Percentiles rank a stretch among this genome's conserved stretches.
These are phyloP conservation scores for Lodderomyces elongisporus DNA, from an alignment of 1,139 yeast species.

Conservation along the genomic window DNA sequence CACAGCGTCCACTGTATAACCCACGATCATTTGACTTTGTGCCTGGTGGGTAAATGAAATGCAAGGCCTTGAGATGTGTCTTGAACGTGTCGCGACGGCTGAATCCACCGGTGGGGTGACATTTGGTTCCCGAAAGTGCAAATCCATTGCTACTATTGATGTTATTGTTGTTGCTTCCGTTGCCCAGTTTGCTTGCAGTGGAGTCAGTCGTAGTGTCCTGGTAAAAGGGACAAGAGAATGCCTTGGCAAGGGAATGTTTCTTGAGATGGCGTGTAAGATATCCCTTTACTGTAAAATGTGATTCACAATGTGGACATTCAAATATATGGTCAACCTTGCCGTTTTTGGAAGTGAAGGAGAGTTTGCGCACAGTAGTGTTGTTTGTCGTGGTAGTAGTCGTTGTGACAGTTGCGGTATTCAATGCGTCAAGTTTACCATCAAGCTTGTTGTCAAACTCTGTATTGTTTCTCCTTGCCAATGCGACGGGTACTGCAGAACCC, in stretches of 20 bases:
- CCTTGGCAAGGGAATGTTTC: conserved; percentile 47
- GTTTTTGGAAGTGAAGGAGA: conserved; percentile 10
- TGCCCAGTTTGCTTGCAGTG: neutral
- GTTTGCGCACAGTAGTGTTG: conserved; percentile 13
- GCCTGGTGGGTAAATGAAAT: conserved; percentile 57
- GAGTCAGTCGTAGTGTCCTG: conserved; percentile 27
- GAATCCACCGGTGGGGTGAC: conserved; percentile 59
- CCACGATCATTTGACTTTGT: conserved; percentile 45
- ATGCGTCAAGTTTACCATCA: conserved; percentile 3
- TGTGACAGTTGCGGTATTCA: conserved; percentile 12
- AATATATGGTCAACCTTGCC: conserved; percentile 11
- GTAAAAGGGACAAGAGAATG: conserved; percentile 53
- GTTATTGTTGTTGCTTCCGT: too few species aligned
- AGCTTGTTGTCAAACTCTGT: neutral
- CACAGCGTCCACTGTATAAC: conserved; percentile 47
- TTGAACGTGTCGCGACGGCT: conserved; percentile 56
- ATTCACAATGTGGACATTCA: conserved; percentile 41
- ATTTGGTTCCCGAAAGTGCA: conserved; percentile 39
- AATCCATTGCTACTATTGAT: conserved; percentile 1
- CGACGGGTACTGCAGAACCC: too few species aligned
- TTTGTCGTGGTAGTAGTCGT: too few species aligned
- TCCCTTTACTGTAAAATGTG: conserved; percentile 50
- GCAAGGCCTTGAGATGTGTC: conserved; percentile 54
- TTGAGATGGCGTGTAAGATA: conserved; percentile 53
- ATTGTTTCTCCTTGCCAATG: too few species aligned